Base-by-base conservation (phyloP, 495 filamentous ascomycete species). In the Patellaria atrata region DNA sequence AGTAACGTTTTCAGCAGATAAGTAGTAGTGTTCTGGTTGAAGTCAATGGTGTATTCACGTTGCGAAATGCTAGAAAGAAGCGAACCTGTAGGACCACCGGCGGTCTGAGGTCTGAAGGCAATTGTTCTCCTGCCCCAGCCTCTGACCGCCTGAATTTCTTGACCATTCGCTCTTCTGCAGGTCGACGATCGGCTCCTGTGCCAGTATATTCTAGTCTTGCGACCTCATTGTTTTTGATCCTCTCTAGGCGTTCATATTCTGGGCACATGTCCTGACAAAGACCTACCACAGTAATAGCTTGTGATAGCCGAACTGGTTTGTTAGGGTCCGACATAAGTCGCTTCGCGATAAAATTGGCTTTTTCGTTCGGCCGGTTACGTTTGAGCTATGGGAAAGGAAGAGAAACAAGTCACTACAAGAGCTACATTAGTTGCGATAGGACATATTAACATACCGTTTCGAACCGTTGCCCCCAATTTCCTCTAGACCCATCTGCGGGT, bases 251-350 rank as follows among this genome's bases (percentile, higher is more conserved):
- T 58, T 99, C 91, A 49, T 74, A 94, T 43, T 87, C 77, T 0
- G 91, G 82, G 54, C 91, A 99, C 86, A 93, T 94, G 40, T 82
- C 75, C 43, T 79, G 72, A 50, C 86, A 96, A 35, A 79, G 87
- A 7, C 87, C 89, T 35, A 82, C 75, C 13, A 84, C 86, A 3
- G 77, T 78, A 27, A 94, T 80, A 3, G 89, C 86, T 39, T 94
- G 71, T 25, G 77, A 71, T 21, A 96, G 67, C 22, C 66, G 73
- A 31, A 78, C 79, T 8, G 74, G 78, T 51, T 82, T 81, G 27
- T 91, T 76, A 0, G 91, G 91, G 50, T 99, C 85, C 33, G 89
- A 82, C 54, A 94, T 79, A 15, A 81, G 67, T 7, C 78, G 77
- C 33, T 72, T 70, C 37, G 62, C 67, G 34, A 91, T 85, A 8